Evolutionary conservation across 306 rosid genomes (phyloP).

Genomic region (Spatholobus suberectus): DNA sequence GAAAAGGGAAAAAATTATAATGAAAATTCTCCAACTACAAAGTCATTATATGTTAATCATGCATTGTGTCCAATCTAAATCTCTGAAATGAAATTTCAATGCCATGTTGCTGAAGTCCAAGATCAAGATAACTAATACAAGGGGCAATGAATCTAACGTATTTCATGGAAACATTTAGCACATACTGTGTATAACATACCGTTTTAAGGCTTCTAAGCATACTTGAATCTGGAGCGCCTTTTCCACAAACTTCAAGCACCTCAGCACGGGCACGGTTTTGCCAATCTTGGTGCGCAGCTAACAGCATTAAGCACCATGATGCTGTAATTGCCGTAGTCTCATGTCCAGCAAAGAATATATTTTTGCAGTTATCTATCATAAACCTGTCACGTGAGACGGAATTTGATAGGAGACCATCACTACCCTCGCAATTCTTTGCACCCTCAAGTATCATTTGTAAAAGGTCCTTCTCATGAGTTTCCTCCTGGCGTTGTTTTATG

Average conservation of each 20-base stretch:
- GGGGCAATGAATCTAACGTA: not conserved
- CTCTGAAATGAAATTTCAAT: not conserved
- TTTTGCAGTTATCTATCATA: constrained; percentile 61
- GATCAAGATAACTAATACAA: not conserved
- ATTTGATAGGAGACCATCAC: constrained; percentile 22
- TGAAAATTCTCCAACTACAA: not conserved
- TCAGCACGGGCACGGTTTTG: constrained; percentile 49
- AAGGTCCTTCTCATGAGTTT: constrained; percentile 60
- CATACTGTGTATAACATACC: constrained; percentile 30
- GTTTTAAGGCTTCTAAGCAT: constrained; percentile 48
- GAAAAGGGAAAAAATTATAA: not conserved
- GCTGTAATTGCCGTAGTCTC: constrained; percentile 53
- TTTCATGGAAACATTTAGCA: not conserved
- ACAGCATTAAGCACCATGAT: constrained; percentile 53
- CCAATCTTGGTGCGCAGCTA: constrained; percentile 53
- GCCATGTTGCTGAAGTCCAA: not conserved
- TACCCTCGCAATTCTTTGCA: constrained; percentile 45
- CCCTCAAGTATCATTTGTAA: constrained; percentile 71
- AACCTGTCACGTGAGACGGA: constrained; percentile 39
- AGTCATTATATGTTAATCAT: not conserved
- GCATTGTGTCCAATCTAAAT: not conserved
- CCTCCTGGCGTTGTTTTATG: constrained; percentile 49
- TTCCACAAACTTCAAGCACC: constrained; percentile 46
- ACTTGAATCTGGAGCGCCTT: constrained; percentile 36
- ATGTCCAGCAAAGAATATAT: constrained; percentile 54